phyloP scores from a whole-genome alignment of 768 basidiomycete genomes.

The Macrolepiota albuminosa region DNA sequence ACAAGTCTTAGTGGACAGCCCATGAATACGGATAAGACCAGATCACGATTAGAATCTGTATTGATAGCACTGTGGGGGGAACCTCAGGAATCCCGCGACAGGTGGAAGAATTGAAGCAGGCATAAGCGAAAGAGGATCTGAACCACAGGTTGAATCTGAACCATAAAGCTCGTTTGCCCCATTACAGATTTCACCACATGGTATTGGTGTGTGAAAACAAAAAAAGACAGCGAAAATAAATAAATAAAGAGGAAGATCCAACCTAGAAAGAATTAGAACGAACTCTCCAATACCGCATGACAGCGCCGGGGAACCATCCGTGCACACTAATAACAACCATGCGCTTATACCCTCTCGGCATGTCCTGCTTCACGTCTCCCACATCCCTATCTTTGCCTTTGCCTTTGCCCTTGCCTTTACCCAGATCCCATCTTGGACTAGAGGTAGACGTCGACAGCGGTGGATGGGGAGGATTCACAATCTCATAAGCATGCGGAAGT shows the following conservation, averaged over 20 bases:
- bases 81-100: background rate
- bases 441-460: background rate
- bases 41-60: background rate
- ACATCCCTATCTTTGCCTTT: slow-evolving; percentile 9
- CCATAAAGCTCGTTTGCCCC: background rate
- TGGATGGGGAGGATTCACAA: background rate
- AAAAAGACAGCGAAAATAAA: background rate
- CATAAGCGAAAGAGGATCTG: background rate
- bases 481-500: background rate
- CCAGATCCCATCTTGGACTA: slow-evolving; percentile 16
- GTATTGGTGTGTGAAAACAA: background rate
- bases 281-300: slow-evolving; percentile 64
- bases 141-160: background rate
- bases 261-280: background rate
- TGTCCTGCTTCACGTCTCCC: slow-evolving; percentile 28
- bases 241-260: background rate
- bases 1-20: background rate
- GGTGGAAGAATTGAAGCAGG: background rate
- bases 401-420: background rate
- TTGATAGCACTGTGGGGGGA: background rate
- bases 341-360: slow-evolving; percentile 54
- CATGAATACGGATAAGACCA: background rate
- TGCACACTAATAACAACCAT: slow-evolving; percentile 86
- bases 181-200: background rate
- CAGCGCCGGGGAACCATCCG: slow-evolving; percentile 82